phyloP scores from a whole-genome alignment of 306 rosid species.

The Cicer bijugum region DNA sequence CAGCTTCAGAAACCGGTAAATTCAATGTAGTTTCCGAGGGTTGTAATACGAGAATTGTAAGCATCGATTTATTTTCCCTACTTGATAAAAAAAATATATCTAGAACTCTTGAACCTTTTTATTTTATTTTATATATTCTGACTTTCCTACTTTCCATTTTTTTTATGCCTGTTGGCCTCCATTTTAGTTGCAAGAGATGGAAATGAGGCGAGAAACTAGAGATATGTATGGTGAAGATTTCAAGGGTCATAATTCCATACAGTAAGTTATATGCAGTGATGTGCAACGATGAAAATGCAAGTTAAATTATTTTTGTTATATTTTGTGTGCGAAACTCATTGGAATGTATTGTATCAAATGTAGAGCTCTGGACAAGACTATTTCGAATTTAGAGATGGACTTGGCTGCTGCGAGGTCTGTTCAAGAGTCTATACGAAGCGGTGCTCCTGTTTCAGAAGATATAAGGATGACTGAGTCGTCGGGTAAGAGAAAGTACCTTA shows the following conservation, averaged over 20 bases:
- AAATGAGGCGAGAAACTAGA: conserved; percentile 64
- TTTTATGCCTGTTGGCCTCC: conserved; percentile 42
- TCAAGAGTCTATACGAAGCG: conserved; percentile 74
- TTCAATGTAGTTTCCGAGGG: conserved; percentile 76
- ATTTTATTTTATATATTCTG: conserved; percentile 21
- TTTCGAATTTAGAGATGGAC: conserved; percentile 94
- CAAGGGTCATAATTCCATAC: conserved; percentile 75
- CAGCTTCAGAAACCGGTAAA: conserved; percentile 65
- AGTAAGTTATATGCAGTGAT: conserved; percentile 56
- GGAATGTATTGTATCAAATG: conserved; percentile 29
- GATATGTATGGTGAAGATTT: conserved; percentile 63
- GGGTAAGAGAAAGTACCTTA: conserved; percentile 72
- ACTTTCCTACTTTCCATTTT: background rate
- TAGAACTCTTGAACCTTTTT: background rate
- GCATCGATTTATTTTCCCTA: conserved; percentile 40
- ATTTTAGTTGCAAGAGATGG: conserved; percentile 74
- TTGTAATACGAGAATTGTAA: conserved; percentile 74
- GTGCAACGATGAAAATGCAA: conserved; percentile 20
- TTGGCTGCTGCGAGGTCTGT: conserved; percentile 88
- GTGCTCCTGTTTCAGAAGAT: conserved; percentile 71
- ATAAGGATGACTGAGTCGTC: conserved; percentile 53
- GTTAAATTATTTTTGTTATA: conserved; percentile 25
- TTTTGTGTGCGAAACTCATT: conserved; percentile 20
- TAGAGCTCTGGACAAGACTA: conserved; percentile 86
- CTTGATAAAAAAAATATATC: background rate